Evolutionary conservation across 139 green algal species (phyloP).

Genomic region (Coccomyxa sp.): DNA sequence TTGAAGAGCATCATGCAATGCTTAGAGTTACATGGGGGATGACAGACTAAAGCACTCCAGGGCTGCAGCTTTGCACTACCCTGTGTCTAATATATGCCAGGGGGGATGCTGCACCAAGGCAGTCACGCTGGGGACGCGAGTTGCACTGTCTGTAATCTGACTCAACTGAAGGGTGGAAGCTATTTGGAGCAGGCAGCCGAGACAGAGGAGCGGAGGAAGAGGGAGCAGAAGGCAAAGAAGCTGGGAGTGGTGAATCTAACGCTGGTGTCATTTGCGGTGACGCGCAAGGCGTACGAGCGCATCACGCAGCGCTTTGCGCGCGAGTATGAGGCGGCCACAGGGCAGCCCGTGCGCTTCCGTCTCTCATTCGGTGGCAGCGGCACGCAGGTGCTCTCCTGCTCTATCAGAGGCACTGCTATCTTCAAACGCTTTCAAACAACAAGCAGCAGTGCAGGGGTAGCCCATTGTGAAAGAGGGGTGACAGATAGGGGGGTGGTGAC

Average conservation of each 20-base stretch:
- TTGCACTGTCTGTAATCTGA: not conserved
- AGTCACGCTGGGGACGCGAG: too few species aligned
- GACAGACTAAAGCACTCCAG: not conserved
- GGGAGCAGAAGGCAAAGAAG: constrained; percentile 2
- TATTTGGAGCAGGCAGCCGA: not conserved
- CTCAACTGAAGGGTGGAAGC: not conserved
- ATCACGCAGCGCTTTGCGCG: constrained; percentile 61
- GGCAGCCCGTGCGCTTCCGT: constrained; percentile 59
- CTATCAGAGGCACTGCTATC: too few species aligned
- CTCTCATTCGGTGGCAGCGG: constrained; percentile 72
- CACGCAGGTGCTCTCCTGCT: constrained; percentile 48
- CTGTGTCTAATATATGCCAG: too few species aligned
- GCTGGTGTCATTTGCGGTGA: constrained; percentile 77
- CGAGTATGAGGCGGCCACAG: constrained; percentile 50
- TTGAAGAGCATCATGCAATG: not conserved
- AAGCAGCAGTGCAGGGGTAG: too few species aligned
- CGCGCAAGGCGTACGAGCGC: constrained; percentile 48
- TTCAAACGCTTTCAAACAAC: too few species aligned
- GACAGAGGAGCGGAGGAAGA: not conserved
- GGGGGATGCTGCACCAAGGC: too few species aligned
- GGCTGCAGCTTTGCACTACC: too few species aligned
- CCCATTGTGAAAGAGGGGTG: too few species aligned
- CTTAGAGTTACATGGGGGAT: not conserved
- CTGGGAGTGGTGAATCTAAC: constrained; percentile 44
- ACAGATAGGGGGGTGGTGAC: too few species aligned